Base-by-base conservation (phyloP, 495 filamentous ascomycete genomes). In the Rhizodiscina lignyota region DNA sequence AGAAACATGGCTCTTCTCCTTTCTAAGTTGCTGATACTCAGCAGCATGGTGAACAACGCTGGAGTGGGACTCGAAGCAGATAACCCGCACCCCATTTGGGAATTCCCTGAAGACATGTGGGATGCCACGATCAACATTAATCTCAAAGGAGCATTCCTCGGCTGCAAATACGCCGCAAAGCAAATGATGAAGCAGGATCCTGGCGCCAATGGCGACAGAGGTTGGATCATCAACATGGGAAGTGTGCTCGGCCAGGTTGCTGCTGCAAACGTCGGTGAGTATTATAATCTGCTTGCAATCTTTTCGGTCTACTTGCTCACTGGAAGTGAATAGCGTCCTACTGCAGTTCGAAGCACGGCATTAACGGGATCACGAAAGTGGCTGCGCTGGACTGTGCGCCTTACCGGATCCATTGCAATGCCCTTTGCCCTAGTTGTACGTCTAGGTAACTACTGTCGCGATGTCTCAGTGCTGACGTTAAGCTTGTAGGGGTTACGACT, bases 161-260 rank as follows among this genome's bases (percentile, higher is more conserved):
- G 67, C 3, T 63, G 56, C 30, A 61, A 61, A 32, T 68, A 63
- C 35, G 65, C 60, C 1, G 39, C 56, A 12, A 39, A 45, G 1
- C 68, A 72, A 46, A 68, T 71, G 59, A 38, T 70, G n/a, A 44
- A 49, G 15, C 70, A 74, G 39, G 54, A 60, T 5, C 56, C 52
- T 0, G 48, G 54, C 38, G 18, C 50, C 0, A 60, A 47, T 2
- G 59, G 61, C 4, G 59, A 69, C 39, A 38, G 66, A 27, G 70
- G 69, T 5, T 72, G 66, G 64, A 68, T 74, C 23, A 48, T 73
- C 20, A 74, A 70, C 33, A 61, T 66, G 0, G 57, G 62, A 1
- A 63, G 57, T 5, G 53, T 66, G 2, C 48, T 60, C 40, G 65
- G 68, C 0, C 37, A 65, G 16, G 54, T 67, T 34, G 63, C 5